Evolutionary conservation across 2,329 filamentous ascomycete genomes (phyloP).

Genomic region (Delphinella strobiligena): DNA sequence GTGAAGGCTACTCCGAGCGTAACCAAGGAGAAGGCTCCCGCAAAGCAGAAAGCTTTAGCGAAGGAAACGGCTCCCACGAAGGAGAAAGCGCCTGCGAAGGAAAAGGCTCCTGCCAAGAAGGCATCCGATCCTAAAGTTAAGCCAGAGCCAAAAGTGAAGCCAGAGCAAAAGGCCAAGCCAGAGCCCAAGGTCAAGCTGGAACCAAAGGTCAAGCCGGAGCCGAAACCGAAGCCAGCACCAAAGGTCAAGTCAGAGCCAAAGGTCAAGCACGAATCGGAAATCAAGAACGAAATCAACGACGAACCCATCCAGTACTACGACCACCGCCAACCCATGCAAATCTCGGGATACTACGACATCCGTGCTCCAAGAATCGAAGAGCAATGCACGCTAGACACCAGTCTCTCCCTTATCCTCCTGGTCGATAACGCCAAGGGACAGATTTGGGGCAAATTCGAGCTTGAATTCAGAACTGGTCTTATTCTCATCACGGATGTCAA

Average conservation of each 20-base stretch:
- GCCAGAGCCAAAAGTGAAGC: background rate
- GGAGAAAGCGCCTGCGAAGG: background rate
- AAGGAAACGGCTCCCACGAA: background rate
- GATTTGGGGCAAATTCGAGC: conserved; percentile 37
- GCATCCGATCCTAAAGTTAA: background rate
- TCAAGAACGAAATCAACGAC: conserved; percentile 13
- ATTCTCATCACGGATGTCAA: conserved; percentile 25
- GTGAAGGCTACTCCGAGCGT: background rate
- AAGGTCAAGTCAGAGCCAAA: conserved; percentile 2
- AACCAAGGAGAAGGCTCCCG: background rate
- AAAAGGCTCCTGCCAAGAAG: background rate
- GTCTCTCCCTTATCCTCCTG: conserved; percentile 27
- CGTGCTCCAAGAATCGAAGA: conserved; percentile 14
- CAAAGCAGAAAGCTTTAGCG: background rate
- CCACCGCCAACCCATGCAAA: conserved; percentile 6
- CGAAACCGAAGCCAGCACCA: conserved; percentile 1
- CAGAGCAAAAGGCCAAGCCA: conserved; percentile 6
- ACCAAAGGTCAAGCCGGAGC: conserved; percentile 5
- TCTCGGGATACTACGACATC: conserved; percentile 37
- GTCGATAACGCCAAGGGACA: conserved; percentile 21
- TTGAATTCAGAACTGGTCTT: conserved; percentile 31
- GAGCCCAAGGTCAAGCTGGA: conserved; percentile 11
- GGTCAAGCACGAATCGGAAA: conserved; percentile 1
- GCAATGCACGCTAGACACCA: conserved; percentile 12
- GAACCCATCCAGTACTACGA: conserved; percentile 8